Evolutionary conservation across 305 asterid genomes (phyloP).

Genomic region (Caryopteris hybrid): DNA sequence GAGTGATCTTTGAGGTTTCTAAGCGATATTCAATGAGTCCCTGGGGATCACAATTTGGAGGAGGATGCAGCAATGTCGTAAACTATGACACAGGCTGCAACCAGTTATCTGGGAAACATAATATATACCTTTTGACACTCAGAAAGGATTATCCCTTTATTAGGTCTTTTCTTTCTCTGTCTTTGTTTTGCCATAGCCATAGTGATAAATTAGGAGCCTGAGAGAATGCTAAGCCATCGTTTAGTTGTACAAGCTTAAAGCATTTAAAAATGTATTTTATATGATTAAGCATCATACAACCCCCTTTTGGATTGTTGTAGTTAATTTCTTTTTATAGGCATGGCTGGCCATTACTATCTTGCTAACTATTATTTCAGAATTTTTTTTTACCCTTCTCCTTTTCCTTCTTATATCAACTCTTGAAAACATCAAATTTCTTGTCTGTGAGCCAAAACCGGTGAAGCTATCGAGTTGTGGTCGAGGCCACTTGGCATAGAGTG

Average conservation of each 20-base stretch:
- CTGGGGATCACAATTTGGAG: slow-evolving; percentile 12
- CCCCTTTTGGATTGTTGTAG: not conserved
- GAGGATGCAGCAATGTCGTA: not conserved
- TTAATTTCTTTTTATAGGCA: not conserved
- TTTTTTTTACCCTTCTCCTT: not conserved
- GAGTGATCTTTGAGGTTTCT: slow-evolving; percentile 6
- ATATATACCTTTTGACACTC: not conserved
- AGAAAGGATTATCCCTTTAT: not conserved
- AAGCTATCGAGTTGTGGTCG: not conserved
- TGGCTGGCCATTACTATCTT: not conserved
- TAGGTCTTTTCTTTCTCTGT: not conserved
- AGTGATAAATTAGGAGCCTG: not conserved
- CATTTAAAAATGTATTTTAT: not conserved
- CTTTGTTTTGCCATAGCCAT: not conserved
- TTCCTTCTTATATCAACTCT: not conserved
- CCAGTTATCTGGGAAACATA: slow-evolving; percentile 1
- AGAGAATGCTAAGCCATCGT: not conserved
- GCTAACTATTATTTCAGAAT: not conserved
- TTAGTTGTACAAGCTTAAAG: not conserved
- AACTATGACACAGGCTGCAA: not conserved
- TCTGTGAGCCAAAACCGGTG: not conserved
- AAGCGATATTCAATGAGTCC: not conserved
- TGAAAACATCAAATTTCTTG: not conserved
- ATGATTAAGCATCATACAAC: not conserved
- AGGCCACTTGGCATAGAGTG: not conserved